These are phyloP conservation scores for Bidens hawaiensis DNA, from an alignment of 140 eudicot genomes.

Conservation along the genomic window DNA sequence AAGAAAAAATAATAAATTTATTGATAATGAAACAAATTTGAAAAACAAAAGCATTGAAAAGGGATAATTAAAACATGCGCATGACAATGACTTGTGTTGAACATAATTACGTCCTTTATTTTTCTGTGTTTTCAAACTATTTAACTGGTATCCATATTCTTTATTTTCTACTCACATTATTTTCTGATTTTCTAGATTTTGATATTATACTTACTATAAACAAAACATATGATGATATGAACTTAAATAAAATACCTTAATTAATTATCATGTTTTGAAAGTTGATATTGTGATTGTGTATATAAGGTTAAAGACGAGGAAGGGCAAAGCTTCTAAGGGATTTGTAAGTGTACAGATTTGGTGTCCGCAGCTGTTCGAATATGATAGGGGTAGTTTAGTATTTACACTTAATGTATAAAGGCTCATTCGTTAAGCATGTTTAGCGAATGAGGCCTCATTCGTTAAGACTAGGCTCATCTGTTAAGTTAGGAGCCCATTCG, in stretches of 20 bases:
- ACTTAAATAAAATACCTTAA: neutral
- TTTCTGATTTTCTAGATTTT: neutral
- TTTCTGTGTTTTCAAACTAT: neutral
- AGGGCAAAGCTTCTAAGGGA: no score
- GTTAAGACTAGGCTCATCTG: no score
- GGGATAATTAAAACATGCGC: conserved; percentile 20
- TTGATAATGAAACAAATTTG: conserved; percentile 2
- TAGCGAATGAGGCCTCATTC: no score
- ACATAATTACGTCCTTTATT: conserved; percentile 23
- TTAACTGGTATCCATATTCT: conserved; percentile 15
- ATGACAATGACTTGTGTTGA: conserved; percentile 25
- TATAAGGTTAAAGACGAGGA: neutral
- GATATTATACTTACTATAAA: neutral
- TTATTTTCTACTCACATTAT: neutral
- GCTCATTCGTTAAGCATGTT: no score
- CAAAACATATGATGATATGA: neutral
- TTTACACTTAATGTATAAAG: no score
- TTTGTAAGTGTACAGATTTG: no score
- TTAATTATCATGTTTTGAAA: no score
- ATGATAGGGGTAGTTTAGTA: no score
- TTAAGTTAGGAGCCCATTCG: no score
- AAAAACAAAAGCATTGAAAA: conserved; percentile 13
- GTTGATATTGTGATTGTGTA: neutral
- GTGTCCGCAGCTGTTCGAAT: no score
- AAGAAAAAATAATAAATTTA: neutral